Percentiles rank a stretch among this genome's conserved stretches.
phyloP scores from a whole-genome alignment of 768 basidiomycete genomes.

The Macrolepiota fuliginosa region DNA sequence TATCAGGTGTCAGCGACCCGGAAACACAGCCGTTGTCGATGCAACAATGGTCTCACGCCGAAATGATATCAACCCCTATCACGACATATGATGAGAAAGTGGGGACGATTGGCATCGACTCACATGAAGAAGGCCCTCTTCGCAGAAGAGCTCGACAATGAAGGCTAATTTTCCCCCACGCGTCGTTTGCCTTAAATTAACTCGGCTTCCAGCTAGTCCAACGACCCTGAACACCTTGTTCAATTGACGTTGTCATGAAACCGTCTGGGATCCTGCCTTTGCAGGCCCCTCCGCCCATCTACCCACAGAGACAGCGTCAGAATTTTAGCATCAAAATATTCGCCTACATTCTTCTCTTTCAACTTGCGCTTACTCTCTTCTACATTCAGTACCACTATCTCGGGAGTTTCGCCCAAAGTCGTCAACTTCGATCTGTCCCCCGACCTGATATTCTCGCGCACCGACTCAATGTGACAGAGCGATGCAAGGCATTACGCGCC shows the following conservation, averaged over 20 bases:
- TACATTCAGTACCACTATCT: background rate
- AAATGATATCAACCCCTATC: background rate
- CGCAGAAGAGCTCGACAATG: background rate
- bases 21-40: no score
- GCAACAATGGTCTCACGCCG: background rate
- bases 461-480: slow-evolving; percentile 4
- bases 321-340: background rate
- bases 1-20: no score
- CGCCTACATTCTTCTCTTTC: background rate
- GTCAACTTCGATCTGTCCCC: background rate
- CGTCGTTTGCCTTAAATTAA: background rate
- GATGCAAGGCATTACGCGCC: slow-evolving; percentile 17
- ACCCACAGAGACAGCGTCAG: background rate
- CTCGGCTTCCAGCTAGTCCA: background rate
- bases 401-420: background rate
- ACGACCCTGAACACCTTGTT: background rate
- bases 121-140: background rate
- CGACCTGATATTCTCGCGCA: slow-evolving; percentile 4
- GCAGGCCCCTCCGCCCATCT: background rate
- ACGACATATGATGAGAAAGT: slow-evolving; percentile 4
- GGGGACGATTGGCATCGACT: background rate
- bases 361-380: background rate
- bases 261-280: background rate
- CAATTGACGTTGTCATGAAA: background rate
- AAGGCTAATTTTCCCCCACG: background rate